Base-by-base conservation (phyloP, 2,329 filamentous ascomycete genomes). In the Pseudogymnoascus sp. region DNA sequence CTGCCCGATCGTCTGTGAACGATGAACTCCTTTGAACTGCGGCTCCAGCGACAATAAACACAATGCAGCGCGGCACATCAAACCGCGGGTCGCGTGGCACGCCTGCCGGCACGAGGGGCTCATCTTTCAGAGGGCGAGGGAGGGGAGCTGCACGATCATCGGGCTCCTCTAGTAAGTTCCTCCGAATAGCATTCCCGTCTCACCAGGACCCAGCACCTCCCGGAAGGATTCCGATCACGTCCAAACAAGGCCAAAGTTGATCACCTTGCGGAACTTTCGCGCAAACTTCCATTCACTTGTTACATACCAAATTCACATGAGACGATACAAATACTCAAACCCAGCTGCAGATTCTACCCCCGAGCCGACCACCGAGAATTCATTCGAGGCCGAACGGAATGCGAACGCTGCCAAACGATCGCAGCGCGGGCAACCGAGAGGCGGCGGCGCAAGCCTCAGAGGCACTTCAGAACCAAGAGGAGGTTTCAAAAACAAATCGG, bases 381-480 rank as follows among this genome's bases (percentile, higher is more conserved):
- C 64, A 28, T 72, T 71, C 65, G 68, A 71, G 59, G 43, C 63
- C 62, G 70, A 70, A 35, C 67, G 70, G 63, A 63, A 66, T 50
- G 67, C 71, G 63, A 72, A 72, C 69, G 70, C 69, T 36, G 66
- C 71, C 22, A 71, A 70, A 62, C 66, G 71, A 37, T 62, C 65
- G 47, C 66, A 69, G 41, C 61, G 66, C 60, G 65, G 65, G 22
- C 62, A 67, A 53, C 47, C 47, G n/a, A 67, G 62, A 35, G 64
- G 62, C 25, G 62, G 62, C 36, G 63, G 62, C 53, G 53, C 43
- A 37, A 69, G 64, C 38, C 62, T 60, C 18, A 60, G 67, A 63
- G 67, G 68, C 3, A 61, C 63, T 20, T 62, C 65, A 63, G 67
- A 64, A n/a, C 39, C 58, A n/a, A 58, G 60, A 58, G 58, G n/a